A percentile compares a stretch with the other conserved stretches of the same genome.
Conservation (phyloP, 2,329 filamentous ascomycete species). For the Elsinoe arachidis region DNA sequence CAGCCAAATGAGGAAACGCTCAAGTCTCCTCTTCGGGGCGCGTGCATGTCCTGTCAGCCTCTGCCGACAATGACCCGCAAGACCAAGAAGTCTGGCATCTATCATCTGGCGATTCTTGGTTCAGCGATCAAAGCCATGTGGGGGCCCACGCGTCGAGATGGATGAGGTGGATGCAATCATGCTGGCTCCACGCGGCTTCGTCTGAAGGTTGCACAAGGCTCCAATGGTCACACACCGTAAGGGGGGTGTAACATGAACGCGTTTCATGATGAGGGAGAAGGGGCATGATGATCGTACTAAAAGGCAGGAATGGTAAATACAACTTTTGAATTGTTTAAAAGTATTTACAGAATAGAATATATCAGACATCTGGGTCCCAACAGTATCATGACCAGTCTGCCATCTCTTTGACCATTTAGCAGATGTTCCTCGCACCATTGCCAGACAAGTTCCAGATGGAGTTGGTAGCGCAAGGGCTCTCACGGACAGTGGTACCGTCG, state of each 20-base stretch:
- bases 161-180: too few species aligned
- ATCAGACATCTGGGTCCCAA: neutral
- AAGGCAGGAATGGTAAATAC: neutral
- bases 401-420: slow-evolving; percentile 22
- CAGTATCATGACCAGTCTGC: neutral
- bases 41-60: too few species aligned
- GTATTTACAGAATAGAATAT: slow-evolving; percentile 1
- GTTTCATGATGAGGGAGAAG: too few species aligned
- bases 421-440: slow-evolving; percentile 36
- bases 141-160: too few species aligned
- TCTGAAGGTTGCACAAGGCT: neutral
- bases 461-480: slow-evolving; percentile 48
- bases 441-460: slow-evolving; percentile 44
- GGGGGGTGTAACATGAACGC: too few species aligned
- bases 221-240: neutral
- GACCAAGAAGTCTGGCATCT: too few species aligned
- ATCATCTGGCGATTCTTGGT: too few species aligned
- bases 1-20: too few species aligned
- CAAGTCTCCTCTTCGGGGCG: too few species aligned
- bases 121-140: too few species aligned
- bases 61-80: too few species aligned
- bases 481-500: slow-evolving; percentile 43
- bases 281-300: neutral
- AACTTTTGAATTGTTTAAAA: neutral
- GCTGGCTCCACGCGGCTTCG: too few species aligned